Evolutionary conservation across 345 rosid species (phyloP), one percentile per base, ranked within the genome.

Genomic region (Passiflora organensis): DNA sequence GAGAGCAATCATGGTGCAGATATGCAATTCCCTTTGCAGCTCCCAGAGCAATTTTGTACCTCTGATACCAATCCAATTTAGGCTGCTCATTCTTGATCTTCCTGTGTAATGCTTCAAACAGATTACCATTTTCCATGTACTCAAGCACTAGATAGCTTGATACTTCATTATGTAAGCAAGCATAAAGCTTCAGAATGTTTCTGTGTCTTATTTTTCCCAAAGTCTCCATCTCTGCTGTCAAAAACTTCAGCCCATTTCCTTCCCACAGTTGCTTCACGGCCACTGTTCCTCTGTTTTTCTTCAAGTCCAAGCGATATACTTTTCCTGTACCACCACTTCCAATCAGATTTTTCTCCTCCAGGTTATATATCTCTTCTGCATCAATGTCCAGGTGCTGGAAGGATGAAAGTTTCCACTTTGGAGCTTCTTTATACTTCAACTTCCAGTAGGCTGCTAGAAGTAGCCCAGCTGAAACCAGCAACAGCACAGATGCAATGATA

Each of bases 91-190:
- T 34, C 49, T 72, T 69, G n/a, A n/a, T n/a, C 48, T 61, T 77
- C 0, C 71, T 69, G 32, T 85, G 86, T 67, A 88, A 68, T 59
- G 67, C 71, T 55, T 88, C 88, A 12, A 88, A 85, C 42, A 88
- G 70, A 62, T 94, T 88, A 8, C 90, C 94, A 10, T 81, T 88
- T 71, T 70, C 88, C 85, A 88, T 85, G 58, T 69, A 76, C 65
- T 88, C 94, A 18, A 79, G 85, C 42, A 80, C 91, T 43, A 88
- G 24, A 22, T 83, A 57, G 14, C 70, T 69, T 18, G 52, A 66
- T 51, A 78, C 80, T 15, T 80, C 82, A 1, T 73, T 68, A 43
- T 60, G 68, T 53, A 82, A 69, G 24, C 85, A 75, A 74, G 78
- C 66, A 18, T 83, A 53, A 39, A 88, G 55, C 36, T 80, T 88